A percentile compares a stretch with the other conserved stretches of the same genome.
Conservation (phyloP, 148 eudicot genomes). For the Arbutus unedo region DNA sequence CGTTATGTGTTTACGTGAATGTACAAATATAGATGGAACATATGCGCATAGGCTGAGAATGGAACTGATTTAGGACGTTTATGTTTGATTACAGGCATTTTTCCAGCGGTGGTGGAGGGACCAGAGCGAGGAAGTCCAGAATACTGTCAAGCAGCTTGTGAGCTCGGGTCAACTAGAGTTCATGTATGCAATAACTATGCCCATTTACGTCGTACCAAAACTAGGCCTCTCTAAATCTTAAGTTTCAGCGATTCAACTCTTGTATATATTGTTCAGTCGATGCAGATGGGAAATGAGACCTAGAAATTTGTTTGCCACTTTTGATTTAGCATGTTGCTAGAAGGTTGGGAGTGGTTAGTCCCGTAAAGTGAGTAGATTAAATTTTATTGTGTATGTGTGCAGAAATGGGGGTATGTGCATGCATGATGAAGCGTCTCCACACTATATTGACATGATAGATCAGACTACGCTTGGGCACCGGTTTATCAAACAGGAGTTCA, state of each 20-base stretch:
- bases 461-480: constrained; percentile 91
- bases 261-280: not conserved
- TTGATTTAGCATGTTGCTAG: constrained; percentile 3
- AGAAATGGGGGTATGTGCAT: constrained; percentile 97
- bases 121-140: constrained; percentile 56
- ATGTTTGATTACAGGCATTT: constrained; percentile 61
- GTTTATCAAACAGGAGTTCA: constrained; percentile 71
- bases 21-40: not conserved
- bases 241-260: not conserved
- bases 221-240: not conserved
- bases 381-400: constrained; percentile 14
- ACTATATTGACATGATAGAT: constrained; percentile 98
- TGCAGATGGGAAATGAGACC: constrained; percentile 1
- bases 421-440: constrained; percentile 98
- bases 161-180: constrained; percentile 86
- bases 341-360: not conserved
- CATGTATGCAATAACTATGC: constrained; percentile 40
- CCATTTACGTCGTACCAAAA: not conserved
- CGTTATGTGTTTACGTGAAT: not conserved
- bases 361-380: not conserved
- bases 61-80: not conserved
- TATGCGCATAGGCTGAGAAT: not conserved
- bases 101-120: constrained; percentile 96
- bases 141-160: constrained; percentile 54
- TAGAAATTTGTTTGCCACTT: not conserved